These are phyloP conservation scores for Exidia glandulosa DNA, from an alignment of 768 basidiomycete genomes.

Conservation along the genomic window DNA sequence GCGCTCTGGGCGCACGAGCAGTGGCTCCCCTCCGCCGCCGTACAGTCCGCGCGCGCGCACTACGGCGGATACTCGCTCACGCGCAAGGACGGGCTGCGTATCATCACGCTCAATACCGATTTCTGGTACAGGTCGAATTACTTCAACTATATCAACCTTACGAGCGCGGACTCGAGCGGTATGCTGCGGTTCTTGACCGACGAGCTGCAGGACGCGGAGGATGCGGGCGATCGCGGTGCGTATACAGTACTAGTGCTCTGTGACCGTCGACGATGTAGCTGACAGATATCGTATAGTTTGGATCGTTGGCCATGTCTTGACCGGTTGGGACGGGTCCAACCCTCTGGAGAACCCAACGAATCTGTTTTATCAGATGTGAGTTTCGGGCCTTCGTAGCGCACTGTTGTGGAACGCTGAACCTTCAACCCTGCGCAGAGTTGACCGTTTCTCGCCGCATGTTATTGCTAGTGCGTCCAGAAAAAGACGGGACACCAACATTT, in stretches of 20 bases:
- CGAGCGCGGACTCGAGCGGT: constrained; percentile 56
- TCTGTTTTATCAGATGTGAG: constrained; percentile 16
- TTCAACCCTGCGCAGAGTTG: constrained; percentile 7
- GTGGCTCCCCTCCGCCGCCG: constrained; percentile 53
- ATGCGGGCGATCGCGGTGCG: constrained; percentile 60
- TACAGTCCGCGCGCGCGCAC: constrained; percentile 48
- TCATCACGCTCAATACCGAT: constrained; percentile 70
- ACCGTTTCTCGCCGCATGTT: constrained; percentile 11
- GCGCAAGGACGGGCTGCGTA: constrained; percentile 51
- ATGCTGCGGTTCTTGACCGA: constrained; percentile 71
- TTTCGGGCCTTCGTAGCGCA: background rate
- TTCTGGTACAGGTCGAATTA: constrained; percentile 57
- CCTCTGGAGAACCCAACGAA: constrained; percentile 47
- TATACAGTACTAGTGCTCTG: background rate
- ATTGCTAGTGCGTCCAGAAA: constrained; percentile 1
- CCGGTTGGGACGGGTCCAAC: constrained; percentile 62
- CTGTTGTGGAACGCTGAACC: constrained; percentile 26
- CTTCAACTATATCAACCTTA: constrained; percentile 70
- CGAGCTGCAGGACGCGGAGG: constrained; percentile 69
- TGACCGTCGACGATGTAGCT: background rate
- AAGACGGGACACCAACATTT: background rate
- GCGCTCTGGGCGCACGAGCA: constrained; percentile 57
- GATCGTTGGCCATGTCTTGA: constrained; percentile 45
- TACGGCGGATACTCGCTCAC: constrained; percentile 66
- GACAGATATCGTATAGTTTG: constrained; percentile 27